These are phyloP conservation scores for Coemansia sp. DNA, from an alignment of 192 early-diverging fungal genomes.

Conservation along the genomic window DNA sequence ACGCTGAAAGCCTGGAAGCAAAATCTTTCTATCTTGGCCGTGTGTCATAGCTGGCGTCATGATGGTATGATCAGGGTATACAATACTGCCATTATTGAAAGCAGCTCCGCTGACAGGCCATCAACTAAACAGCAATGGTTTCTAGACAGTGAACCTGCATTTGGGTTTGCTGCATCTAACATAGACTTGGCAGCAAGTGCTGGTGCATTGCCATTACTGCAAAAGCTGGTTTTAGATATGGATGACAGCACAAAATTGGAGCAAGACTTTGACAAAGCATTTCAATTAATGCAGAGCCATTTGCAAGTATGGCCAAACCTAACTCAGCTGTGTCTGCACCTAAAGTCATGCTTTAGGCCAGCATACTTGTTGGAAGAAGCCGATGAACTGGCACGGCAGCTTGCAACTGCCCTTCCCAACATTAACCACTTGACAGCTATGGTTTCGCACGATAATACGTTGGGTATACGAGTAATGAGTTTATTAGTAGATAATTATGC, in stretches of 20 bases:
- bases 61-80: not conserved
- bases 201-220: not conserved
- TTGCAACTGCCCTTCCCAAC: too few relatives aligned
- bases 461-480: too few relatives aligned
- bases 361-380: not conserved
- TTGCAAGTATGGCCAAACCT: conserved; percentile 3
- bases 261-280: not conserved
- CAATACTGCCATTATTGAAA: not conserved
- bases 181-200: not conserved
- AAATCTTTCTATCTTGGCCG: not conserved
- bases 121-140: not conserved
- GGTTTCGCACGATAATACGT: too few relatives aligned
- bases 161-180: not conserved
- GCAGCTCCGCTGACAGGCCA: not conserved
- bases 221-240: not conserved
- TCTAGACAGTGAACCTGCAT: not conserved
- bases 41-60: not conserved
- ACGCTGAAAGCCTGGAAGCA: not conserved
- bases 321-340: not conserved
- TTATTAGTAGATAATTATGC: too few relatives aligned
- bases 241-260: not conserved
- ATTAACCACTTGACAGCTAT: too few relatives aligned
- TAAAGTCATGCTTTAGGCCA: too few relatives aligned
- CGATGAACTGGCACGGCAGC: too few relatives aligned
- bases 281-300: not conserved